These are phyloP conservation scores for Moesziomyces globuligerus DNA, from an alignment of 1,284 basidiomycete genomes.

Conservation along the genomic window DNA sequence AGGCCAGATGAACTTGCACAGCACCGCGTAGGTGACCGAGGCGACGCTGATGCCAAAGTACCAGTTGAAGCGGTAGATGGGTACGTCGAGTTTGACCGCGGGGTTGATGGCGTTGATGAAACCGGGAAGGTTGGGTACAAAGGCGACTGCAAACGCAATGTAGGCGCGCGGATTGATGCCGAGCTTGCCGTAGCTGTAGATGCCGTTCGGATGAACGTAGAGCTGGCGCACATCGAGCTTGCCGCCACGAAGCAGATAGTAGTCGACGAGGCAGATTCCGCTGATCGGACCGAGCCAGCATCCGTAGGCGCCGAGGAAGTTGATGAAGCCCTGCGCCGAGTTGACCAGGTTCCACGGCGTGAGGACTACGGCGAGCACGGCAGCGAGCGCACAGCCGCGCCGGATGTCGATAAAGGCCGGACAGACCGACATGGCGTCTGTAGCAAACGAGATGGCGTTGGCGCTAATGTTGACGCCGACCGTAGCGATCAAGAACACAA, in stretches of 20 bases:
- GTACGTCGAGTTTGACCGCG: conserved; percentile 11
- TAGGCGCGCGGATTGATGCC: conserved; percentile 27
- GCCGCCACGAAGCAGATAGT: conserved; percentile 15
- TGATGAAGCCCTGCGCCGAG: conserved; percentile 23
- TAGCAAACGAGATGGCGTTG: conserved; percentile 30
- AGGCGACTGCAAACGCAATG: conserved; percentile 23
- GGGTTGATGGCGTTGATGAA: conserved; percentile 42
- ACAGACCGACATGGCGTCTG: conserved; percentile 21
- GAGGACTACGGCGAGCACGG: conserved; percentile 12
- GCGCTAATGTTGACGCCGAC: conserved; percentile 28
- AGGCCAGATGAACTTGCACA: conserved; percentile 23
- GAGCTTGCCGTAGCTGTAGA: conserved; percentile 20
- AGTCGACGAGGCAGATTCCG: conserved; percentile 24
- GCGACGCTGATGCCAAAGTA: conserved; percentile 26
- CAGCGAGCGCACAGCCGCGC: conserved; percentile 16
- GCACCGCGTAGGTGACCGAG: conserved; percentile 10
- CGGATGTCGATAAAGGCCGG: conserved; percentile 26
- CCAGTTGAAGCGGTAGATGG: conserved; percentile 37
- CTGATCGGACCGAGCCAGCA: conserved; percentile 26
- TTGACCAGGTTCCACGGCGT: conserved; percentile 32
- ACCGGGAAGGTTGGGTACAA: conserved; percentile 30
- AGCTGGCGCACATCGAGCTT: conserved; percentile 26
- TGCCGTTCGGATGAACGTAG: conserved; percentile 22
- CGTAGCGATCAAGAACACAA: conserved; percentile 29
- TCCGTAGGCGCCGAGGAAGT: conserved; percentile 35